A percentile compares a stretch with the other conserved stretches of the same genome.
These are phyloP conservation scores for Penicillium verrucosum DNA, from an alignment of 2,329 filamentous ascomycete species.

Conservation along the genomic window DNA sequence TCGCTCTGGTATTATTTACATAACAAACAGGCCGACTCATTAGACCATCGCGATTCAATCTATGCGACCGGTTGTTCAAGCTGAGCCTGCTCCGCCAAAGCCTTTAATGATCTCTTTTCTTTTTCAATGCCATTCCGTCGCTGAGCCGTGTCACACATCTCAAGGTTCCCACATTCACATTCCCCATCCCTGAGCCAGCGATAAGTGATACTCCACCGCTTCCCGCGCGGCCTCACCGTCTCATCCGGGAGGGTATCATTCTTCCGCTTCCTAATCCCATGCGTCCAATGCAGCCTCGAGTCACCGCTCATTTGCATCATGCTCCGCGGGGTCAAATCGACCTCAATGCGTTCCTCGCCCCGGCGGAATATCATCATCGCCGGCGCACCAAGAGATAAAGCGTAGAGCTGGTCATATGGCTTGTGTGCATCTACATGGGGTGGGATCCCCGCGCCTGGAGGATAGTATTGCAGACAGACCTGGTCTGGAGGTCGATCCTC, in stretches of 20 bases:
- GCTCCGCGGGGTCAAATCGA: conserved; percentile 50
- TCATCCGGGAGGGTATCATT: conserved; percentile 50
- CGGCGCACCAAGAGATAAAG: conserved; percentile 32
- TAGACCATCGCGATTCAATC: not conserved
- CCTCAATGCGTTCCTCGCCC: conserved; percentile 37
- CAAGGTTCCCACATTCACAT: conserved; percentile 52
- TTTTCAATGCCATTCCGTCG: conserved; percentile 46
- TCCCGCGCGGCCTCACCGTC: conserved; percentile 41
- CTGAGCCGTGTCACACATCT: conserved; percentile 54
- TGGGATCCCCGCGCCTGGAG: conserved; percentile 58
- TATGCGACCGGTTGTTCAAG: not conserved
- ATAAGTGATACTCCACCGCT: conserved; percentile 57
- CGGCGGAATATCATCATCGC: conserved; percentile 33
- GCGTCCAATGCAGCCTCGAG: conserved; percentile 54
- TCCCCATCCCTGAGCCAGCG: conserved; percentile 50
- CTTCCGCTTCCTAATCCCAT: conserved; percentile 55
- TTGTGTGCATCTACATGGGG: conserved; percentile 60
- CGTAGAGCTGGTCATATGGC: conserved; percentile 41
- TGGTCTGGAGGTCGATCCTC: conserved; percentile 53
- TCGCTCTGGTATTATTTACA: not conserved
- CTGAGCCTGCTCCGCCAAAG: conserved; percentile 11
- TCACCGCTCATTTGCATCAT: conserved; percentile 54
- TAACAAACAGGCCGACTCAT: not conserved
- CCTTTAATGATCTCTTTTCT: conserved; percentile 42
- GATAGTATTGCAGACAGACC: conserved; percentile 60